These are phyloP conservation scores for Cryptosporidium parvum DNA, from an alignment of 169 alveolate genomes.

Conservation along the genomic window DNA sequence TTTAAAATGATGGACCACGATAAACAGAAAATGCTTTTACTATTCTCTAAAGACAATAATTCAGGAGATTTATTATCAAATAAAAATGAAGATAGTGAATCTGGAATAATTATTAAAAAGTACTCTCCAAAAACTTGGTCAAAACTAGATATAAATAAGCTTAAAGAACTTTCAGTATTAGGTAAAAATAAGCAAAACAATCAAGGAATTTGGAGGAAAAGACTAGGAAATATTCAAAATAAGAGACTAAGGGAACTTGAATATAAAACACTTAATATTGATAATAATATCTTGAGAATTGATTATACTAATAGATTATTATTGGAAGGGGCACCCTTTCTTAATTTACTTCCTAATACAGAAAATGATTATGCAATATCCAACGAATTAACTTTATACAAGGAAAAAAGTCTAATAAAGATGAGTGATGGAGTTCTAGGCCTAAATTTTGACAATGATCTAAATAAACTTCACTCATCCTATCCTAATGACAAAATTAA, in stretches of 20 bases:
- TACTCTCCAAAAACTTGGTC: conserved; percentile 52
- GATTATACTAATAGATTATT: conserved; percentile 17
- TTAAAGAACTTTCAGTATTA: conserved; percentile 16
- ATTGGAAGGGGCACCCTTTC: conserved; percentile 12
- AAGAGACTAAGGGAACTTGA: not conserved
- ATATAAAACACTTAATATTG: not conserved
- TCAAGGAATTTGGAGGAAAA: not conserved
- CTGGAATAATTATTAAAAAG: conserved; percentile 19
- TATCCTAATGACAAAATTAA: not conserved
- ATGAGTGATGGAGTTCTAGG: conserved; percentile 14
- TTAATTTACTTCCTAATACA: not conserved
- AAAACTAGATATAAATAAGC: not conserved
- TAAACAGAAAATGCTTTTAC: conserved; percentile 13
- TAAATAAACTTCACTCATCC: not conserved
- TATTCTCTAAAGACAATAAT: not conserved
- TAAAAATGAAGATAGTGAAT: not conserved
- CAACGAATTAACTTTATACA: conserved; percentile 31
- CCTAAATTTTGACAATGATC: not conserved
- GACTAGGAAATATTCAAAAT: not conserved
- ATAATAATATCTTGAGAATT: conserved; percentile 20
- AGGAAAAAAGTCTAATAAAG: conserved; percentile 32
- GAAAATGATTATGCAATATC: not conserved
- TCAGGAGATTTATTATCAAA: not conserved
- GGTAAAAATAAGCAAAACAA: not conserved
- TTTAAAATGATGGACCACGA: conserved; percentile 29